phyloP scores from a whole-genome alignment of 768 basidiomycete genomes.

The Kockovaella imperatae region DNA sequence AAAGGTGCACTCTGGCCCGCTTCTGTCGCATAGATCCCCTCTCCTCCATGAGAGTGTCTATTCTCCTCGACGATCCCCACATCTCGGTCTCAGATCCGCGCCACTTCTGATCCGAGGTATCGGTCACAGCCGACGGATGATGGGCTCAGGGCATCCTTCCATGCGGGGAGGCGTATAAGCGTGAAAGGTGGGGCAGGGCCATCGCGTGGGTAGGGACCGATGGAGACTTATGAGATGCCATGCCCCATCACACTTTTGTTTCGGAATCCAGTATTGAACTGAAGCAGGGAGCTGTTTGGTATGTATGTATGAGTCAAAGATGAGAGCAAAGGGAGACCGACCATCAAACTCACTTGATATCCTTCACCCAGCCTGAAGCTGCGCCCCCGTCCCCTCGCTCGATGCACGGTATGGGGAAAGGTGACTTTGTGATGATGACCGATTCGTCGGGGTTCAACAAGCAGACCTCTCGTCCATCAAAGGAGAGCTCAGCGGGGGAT shows the following conservation, averaged over 20 bases:
- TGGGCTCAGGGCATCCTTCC: no score
- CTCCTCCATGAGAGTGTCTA: no score
- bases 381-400: conserved; percentile 58
- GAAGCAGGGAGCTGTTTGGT: conserved; percentile 62
- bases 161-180: no score
- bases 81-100: no score
- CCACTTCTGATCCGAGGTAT: no score
- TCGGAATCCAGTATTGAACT: conserved; percentile 86
- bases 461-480: conserved; percentile 84
- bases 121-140: no score
- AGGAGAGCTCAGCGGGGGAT: conserved; percentile 78
- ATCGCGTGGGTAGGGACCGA: no score
- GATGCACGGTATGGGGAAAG: conserved; percentile 86
- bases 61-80: no score
- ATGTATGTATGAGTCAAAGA: background rate
- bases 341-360: conserved; percentile 55
- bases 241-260: conserved; percentile 39
- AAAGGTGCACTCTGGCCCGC: no score
- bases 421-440: conserved; percentile 74
- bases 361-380: conserved; percentile 95
- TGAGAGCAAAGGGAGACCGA: background rate
- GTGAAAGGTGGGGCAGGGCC: no score
- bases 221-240: no score
- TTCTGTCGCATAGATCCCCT: no score
- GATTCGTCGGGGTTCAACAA: conserved; percentile 76